Conservation (phyloP, 73 alveolate species). For the Paramecium primaurelia region DNA sequence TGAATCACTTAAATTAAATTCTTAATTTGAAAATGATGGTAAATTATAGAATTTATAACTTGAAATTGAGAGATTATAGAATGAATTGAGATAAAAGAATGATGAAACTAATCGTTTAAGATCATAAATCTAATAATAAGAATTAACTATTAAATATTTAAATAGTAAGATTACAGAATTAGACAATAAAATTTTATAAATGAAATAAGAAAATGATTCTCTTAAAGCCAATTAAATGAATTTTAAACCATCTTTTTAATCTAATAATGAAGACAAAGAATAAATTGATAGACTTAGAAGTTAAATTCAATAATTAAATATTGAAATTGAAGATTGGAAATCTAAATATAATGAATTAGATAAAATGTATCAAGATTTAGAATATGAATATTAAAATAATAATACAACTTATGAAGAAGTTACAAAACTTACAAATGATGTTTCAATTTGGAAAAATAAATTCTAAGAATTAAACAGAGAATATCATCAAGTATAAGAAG, state of each 20-base stretch:
- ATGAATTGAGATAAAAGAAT: constrained; percentile 6
- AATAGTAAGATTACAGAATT: not conserved
- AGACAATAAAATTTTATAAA: not conserved
- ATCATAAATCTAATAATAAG: not conserved
- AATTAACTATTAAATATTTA: not conserved
- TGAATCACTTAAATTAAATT: constrained; percentile 6
- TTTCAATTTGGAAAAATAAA: not conserved
- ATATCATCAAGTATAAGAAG: constrained; percentile 11
- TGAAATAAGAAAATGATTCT: not conserved
- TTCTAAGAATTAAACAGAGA: constrained; percentile 5
- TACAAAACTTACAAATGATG: constrained; percentile 34
- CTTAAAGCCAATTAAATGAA: not conserved
- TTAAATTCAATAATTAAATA: not conserved
- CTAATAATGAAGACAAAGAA: not conserved
- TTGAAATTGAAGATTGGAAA: constrained; percentile 42
- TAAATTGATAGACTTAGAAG: not conserved
- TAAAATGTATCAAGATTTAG: not conserved
- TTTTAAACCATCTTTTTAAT: not conserved
- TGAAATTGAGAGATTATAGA: not conserved
- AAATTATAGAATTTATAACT: not conserved
- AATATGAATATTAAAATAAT: not conserved
- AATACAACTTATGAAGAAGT: not conserved
- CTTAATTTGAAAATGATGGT: not conserved
- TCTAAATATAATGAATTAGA: not conserved
- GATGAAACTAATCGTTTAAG: not conserved